These are phyloP conservation scores for Neofusicoccum sp. DNA, from an alignment of 2,329 filamentous ascomycete species.

Conservation along the genomic window DNA sequence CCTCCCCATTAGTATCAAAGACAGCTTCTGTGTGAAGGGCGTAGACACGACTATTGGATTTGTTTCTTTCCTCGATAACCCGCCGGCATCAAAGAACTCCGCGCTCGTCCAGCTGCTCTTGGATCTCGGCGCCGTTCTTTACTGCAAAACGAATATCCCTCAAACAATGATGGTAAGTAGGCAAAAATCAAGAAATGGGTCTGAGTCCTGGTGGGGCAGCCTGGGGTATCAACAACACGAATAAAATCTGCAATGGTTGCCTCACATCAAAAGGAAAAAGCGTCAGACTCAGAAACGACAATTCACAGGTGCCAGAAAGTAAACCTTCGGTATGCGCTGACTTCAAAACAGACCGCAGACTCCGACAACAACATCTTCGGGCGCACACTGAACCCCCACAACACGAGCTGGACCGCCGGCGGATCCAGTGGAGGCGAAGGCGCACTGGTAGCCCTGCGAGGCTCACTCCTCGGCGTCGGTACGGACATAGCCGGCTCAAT, in stretches of 20 bases:
- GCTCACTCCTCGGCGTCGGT: constrained; percentile 56
- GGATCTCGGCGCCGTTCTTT: constrained; percentile 53
- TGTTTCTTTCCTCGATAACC: constrained; percentile 43
- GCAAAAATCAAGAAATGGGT: neutral
- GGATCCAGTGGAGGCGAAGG: constrained; percentile 61
- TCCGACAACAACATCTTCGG: constrained; percentile 55
- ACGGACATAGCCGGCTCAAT: constrained; percentile 26
- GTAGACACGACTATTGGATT: constrained; percentile 53
- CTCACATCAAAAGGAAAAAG: neutral
- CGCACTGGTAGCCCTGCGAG: constrained; percentile 55
- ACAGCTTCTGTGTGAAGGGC: constrained; percentile 53
- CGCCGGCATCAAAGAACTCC: constrained; percentile 25
- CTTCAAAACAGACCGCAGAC: constrained; percentile 41
- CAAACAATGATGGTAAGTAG: constrained; percentile 55
- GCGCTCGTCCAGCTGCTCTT: constrained; percentile 38
- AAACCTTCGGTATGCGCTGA: neutral
- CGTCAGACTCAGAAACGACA: neutral
- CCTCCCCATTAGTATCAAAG: constrained; percentile 55
- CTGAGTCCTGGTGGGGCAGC: too few species aligned
- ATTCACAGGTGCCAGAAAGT: neutral
- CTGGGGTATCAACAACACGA: too few species aligned
- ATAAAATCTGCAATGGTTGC: too few species aligned
- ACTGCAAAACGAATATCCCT: constrained; percentile 57
- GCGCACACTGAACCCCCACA: constrained; percentile 57
- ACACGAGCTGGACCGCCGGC: constrained; percentile 53